Evolutionary conservation across 2,329 filamentous ascomycete species (phyloP), one percentile per base, ranked within the genome.

Genomic region (Tetracladium maxilliforme): DNA sequence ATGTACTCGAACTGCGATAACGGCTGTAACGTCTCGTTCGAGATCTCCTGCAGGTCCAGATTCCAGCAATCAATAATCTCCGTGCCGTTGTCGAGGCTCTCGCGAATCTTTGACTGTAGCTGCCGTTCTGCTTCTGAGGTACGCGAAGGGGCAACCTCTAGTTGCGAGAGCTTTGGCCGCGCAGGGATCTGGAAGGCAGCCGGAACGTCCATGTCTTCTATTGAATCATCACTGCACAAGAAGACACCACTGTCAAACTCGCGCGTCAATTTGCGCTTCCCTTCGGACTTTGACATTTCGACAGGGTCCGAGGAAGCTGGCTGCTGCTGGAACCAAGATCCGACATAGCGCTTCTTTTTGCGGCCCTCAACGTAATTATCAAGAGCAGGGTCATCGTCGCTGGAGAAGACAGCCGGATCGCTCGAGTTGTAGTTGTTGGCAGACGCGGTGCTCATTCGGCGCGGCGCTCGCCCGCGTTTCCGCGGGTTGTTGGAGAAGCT

Each of bases 401-500:
- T 75, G 4, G 73, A 80, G 47, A 82, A 82, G 14, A 80, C 46
- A 24, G 70, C 63, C 4, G 74, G 73, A 39, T 82, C 76, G 41
- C 76, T 80, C 12, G 73, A 80, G 33, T 64, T n/a, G n/a, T n/a
- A n/a, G n/a, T n/a, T n/a, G n/a, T 51, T 19, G 53, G 35, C 23
- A 39, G 40, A 16, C 46, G 37, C n/a, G 42, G 44, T 11, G 42
- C 29, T 15, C 33, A 15, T 22, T 16, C 33, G 24, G 33, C 37
- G 33, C 48, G 45, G 17, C n/a, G n/a, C n/a, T n/a, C n/a, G n/a
- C n/a, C 43, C 41, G 31, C 55, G 56, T 43, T 61, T 60, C 30
- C 50, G 42, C n/a, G 29, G 24, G 23, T 25, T 30, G 18, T 30
- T 32, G 6, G 33, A 29, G 16, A 35, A 37, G 4, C 11, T 19